Percentiles rank a stretch among this genome's conserved stretches.
Evolutionary conservation across 2,329 filamentous ascomycete genomes (phyloP).

Genomic region (Talaromyces sp.): DNA sequence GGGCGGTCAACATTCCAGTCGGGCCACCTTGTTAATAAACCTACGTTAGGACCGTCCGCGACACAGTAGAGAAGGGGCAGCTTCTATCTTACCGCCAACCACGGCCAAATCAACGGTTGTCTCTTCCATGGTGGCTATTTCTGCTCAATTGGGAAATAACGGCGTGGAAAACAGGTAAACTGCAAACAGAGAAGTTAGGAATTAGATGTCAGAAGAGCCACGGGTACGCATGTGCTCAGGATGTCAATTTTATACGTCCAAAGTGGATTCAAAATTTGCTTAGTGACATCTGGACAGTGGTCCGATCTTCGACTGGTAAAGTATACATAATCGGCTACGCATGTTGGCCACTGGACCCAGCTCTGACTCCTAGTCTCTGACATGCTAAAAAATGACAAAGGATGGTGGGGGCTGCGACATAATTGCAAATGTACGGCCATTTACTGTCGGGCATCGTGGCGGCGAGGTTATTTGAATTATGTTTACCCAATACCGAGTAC

Average conservation of each 20-base stretch:
- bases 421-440: not conserved
- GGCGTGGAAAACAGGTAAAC: not conserved
- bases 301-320: not conserved
- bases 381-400: not conserved
- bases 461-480: not conserved
- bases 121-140: not conserved
- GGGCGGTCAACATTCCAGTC: not conserved
- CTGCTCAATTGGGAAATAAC: not conserved
- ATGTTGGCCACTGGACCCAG: not conserved
- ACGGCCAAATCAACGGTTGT: not conserved
- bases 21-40: not conserved
- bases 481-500: not conserved
- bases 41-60: not conserved
- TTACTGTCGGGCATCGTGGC: not conserved
- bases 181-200: not conserved
- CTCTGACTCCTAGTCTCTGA: not conserved
- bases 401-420: not conserved
- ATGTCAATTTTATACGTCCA: not conserved
- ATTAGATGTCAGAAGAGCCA: not conserved
- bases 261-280: not conserved
- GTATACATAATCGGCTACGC: not conserved
- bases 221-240: not conserved
- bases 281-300: not conserved
- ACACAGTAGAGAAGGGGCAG: not conserved
- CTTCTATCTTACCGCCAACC: not conserved